phyloP scores from a whole-genome alignment of 2,329 filamentous ascomycete genomes.

The Pestalotiopsis sp. region DNA sequence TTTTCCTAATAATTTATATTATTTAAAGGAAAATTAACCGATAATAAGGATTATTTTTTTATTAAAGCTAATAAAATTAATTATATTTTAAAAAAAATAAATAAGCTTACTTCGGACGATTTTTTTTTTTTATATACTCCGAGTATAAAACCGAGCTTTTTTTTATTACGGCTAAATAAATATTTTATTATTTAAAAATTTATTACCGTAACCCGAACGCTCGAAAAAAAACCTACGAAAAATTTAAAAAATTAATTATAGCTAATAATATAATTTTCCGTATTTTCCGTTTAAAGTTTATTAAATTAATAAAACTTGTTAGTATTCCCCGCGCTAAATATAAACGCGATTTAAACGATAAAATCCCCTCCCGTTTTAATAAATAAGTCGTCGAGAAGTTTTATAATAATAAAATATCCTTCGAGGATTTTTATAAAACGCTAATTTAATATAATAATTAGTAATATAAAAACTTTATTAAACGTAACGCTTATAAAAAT shows the following conservation, averaged over 20 bases:
- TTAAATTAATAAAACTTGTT: not conserved
- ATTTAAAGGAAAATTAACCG: not conserved
- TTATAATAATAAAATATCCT: not conserved
- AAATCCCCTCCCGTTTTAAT: not conserved
- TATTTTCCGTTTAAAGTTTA: not conserved
- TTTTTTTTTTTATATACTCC: not conserved
- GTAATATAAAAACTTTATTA: conserved; percentile 1
- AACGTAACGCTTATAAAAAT: not conserved
- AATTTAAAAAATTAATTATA: not conserved
- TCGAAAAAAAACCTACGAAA: not conserved
- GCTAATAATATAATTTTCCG: not conserved
- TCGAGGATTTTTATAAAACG: not conserved
- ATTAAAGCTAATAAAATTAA: not conserved
- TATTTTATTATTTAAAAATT: not conserved
- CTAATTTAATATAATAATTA: conserved; percentile 8
- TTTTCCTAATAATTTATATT: not conserved
- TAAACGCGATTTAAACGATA: not conserved
- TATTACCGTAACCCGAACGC: not conserved
- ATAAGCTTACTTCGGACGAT: not conserved
- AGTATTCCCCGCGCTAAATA: not conserved
- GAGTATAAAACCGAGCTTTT: not conserved
- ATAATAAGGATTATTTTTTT: not conserved
- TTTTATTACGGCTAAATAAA: not conserved
- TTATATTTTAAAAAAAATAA: conserved; percentile 1
- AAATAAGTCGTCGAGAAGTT: not conserved